Conservation (phyloP, 345 rosid genomes). For the Carallia pectinifolia region DNA sequence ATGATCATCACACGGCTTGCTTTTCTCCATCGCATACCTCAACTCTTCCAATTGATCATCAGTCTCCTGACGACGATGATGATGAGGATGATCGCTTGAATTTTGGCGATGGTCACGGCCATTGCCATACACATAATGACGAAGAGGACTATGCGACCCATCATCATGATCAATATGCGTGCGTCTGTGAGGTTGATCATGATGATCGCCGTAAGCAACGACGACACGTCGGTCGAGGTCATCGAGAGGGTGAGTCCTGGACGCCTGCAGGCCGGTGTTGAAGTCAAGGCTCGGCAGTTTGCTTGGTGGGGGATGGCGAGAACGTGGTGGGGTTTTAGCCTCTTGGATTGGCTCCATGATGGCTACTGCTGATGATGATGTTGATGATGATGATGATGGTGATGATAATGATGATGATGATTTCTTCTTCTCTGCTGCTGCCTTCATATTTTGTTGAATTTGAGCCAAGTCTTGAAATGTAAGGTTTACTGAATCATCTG, state of each 20-base stretch:
- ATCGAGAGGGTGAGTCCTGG: constrained; percentile 8
- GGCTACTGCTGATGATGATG: too few species aligned
- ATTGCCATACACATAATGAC: background rate
- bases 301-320: background rate
- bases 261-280: constrained; percentile 33
- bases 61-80: too few species aligned
- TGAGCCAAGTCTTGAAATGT: constrained; percentile 57
- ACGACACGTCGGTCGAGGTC: background rate
- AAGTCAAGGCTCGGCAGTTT: constrained; percentile 51
- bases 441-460: constrained; percentile 21
- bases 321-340: constrained; percentile 15
- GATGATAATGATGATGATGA: background rate
- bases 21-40: constrained; percentile 13
- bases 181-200: background rate
- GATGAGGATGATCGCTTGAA: too few species aligned
- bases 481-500: constrained; percentile 68
- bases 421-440: constrained; percentile 17
- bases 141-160: background rate
- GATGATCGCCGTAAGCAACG: background rate
- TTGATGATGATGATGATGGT: background rate
- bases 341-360: constrained; percentile 26
- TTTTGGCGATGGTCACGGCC: too few species aligned
- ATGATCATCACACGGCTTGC: constrained; percentile 30
- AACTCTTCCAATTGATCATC: background rate
- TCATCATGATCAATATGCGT: background rate